Evolutionary conservation across 176 grass and related monocot species (phyloP), one percentile per base, ranked within the genome.

Genomic region (Elaeis guineensis): DNA sequence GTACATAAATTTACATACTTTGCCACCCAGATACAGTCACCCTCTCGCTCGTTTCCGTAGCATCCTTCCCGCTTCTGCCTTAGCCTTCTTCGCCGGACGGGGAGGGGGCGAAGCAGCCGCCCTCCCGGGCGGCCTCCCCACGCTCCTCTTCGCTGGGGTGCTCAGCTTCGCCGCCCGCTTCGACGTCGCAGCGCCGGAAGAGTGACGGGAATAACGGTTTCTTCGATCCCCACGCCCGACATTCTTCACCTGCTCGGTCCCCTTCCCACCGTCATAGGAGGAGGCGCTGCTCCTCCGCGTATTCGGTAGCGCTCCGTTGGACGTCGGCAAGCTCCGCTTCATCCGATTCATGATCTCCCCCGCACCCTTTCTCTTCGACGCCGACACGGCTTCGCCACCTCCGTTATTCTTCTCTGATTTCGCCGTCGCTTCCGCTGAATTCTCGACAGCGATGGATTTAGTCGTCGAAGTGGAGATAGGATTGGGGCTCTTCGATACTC

Each of bases 341-440:
- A 95, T 82, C 74, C 90, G 75, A 68, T 87, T 90, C 16, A 95
- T 74, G 58, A 95, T 90, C 64, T 86, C 61, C 39, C 79, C 83
- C 2, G 83, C 86, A 5, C 77, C 81, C 6, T 78, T 70, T 67
- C 86, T 90, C 64, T 84, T 95, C 1, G 65, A 67, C 0, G 60
- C 57, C 0, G 75, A 44, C 9, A 44, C 29, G 17, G 75, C 22
- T 0, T 51, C 70, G 3, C 73, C 66, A 0, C 55, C 55, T 5
- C 32, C 21, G 9, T 69, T 83, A 58, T 81, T 84, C 67, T 90
- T 90, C 3, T 89, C 82, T 8, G 77, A 58, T 16, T 84, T 84
- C 61, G 65, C 77, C 19, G 49, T 14, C 62, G n/a, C 52, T 15
- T 77, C 69, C 0, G 21, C 15, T 1, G 21, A 56, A 49, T 22